Evolutionary conservation across 2,329 filamentous ascomycete species (phyloP), one percentile per base, ranked within the genome.

Genomic region (Neofusicoccum cordaticola): DNA sequence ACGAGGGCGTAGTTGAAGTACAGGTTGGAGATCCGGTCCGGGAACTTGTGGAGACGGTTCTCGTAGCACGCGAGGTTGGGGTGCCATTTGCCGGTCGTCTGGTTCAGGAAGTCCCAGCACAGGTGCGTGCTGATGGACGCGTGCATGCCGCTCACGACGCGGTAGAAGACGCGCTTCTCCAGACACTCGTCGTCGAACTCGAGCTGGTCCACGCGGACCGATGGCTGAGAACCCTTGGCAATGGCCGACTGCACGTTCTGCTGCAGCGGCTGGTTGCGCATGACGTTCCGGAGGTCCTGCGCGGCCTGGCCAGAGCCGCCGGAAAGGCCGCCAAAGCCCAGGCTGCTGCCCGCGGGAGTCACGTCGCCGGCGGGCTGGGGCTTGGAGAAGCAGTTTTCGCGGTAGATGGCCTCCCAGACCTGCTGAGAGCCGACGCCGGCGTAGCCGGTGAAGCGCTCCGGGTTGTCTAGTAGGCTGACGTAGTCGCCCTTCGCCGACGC

Each of bases 1-100:
- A 99, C 84, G n/a, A 99, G 85, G 0, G 95, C 95, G 74, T 97
- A 99, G 85, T 99, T 98, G 83, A 99, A 99, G 82, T 99, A 99
- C 57, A 99, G 84, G 78, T 99, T 99, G 70, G 93, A 95, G 73
- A 99, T 91, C 66, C 94, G 90, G 70, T 99, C 95, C 0, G 94
- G 92, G 75, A 91, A 87, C 22, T 84, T 83, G 77, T 97, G 91
- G 15, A 99, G 85, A n/a, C 95, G 88, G 39, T 88, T 82, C 74
- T 91, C 88, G 83, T 97, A 99, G 83, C 95, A 99, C 68, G 88
- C 83, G 62, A 96, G 77, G 72, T 99, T 99, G 27, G 93, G 93
- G 57, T 89, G 87, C 95, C 95, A 99, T 78, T 92, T 81, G 65
- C 95, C 95, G 0, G 94, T 97, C 1, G 90, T 93, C 80, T 97